Evolutionary conservation across 2,329 filamentous ascomycete genomes (phyloP), one percentile per base, ranked within the genome.

Genomic region (Neurospora crassa): DNA sequence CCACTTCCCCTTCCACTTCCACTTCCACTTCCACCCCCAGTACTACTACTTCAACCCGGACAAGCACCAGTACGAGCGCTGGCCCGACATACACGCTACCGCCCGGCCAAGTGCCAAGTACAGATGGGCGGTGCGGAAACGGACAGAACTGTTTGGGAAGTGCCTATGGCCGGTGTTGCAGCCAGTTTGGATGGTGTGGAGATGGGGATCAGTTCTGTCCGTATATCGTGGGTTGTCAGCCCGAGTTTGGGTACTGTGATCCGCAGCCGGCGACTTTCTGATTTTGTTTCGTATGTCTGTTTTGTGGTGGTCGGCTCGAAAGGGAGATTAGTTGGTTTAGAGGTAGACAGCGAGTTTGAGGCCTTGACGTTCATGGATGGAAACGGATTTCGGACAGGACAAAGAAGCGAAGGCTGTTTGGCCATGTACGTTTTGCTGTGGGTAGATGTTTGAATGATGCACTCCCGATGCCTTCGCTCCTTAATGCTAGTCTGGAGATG

Each of bases 141-240:
- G 71, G 72, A 5, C 70, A 75, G 20, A 76, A 73, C 14, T 78
- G 77, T 59, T 67, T 77, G 0, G 77, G 76, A 0, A 73, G 74
- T 3, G 71, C 11, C 2, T 76, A 73, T 42, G 77, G 77, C 0
- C 69, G 73, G 20, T 78, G 77, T 71, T 78, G 77, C 71, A 76
- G 74, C 14, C 76, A 78, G 72, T 77, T 77, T 69, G 77, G 77
- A 0, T 78, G 41, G 42, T 78, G 77, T 40, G 77, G 77, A 11
- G 74, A 76, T 11, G 75, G 77, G 18, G 76, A 77, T n/a, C 76
- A 78, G 74, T 79, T 74, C 70, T 79, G 78, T 70, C 73, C 75
- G 3, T 74, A 73, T 14, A 74, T 78, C 40, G 75, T 76, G 1
- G 75, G 76, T 1, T 79, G 78, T 70, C 78, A 79, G 73, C 70